Percentiles rank a stretch among this genome's conserved stretches.
These are phyloP conservation scores for Boehmeria nivea DNA, from an alignment of 306 rosid species.

Conservation along the genomic window DNA sequence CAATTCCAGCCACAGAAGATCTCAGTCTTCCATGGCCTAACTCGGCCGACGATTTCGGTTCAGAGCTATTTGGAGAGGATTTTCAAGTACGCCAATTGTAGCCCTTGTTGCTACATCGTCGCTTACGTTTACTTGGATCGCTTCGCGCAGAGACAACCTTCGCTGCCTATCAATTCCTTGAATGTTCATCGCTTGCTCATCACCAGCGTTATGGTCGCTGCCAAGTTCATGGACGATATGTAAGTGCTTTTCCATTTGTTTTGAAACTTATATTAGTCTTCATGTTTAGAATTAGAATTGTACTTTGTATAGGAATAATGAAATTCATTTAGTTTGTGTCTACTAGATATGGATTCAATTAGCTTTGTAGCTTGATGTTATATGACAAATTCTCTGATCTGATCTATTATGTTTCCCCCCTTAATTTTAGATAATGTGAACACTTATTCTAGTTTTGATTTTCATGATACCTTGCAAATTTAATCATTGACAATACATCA, in stretches of 20 bases:
- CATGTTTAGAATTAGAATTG: too few species aligned
- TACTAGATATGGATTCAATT: too few species aligned
- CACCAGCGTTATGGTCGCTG: constrained; percentile 88
- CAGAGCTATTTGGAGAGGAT: constrained; percentile 79
- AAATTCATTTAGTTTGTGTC: too few species aligned
- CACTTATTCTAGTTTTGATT: too few species aligned
- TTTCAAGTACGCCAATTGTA: constrained; percentile 91
- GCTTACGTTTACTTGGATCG: constrained; percentile 93
- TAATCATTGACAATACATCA: too few species aligned
- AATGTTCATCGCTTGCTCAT: constrained; percentile 85
- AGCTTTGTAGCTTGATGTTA: too few species aligned
- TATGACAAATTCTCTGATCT: too few species aligned
- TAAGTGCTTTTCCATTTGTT: constrained; percentile 35
- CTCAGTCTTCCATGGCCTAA: constrained; percentile 85
- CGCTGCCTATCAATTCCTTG: constrained; percentile 73
- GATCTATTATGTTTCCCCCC: too few species aligned
- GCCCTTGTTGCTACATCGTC: constrained; percentile 78
- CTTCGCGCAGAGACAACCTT: constrained; percentile 70
- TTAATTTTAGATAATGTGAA: too few species aligned
- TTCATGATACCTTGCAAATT: too few species aligned
- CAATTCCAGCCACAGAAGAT: constrained; percentile 48
- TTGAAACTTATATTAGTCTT: too few species aligned
- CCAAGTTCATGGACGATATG: constrained; percentile 98
- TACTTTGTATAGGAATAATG: too few species aligned
- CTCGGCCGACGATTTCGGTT: constrained; percentile 69